These are phyloP conservation scores for Zygotorulaspora florentina DNA, from an alignment of 805 yeast genomes.

Conservation along the genomic window DNA sequence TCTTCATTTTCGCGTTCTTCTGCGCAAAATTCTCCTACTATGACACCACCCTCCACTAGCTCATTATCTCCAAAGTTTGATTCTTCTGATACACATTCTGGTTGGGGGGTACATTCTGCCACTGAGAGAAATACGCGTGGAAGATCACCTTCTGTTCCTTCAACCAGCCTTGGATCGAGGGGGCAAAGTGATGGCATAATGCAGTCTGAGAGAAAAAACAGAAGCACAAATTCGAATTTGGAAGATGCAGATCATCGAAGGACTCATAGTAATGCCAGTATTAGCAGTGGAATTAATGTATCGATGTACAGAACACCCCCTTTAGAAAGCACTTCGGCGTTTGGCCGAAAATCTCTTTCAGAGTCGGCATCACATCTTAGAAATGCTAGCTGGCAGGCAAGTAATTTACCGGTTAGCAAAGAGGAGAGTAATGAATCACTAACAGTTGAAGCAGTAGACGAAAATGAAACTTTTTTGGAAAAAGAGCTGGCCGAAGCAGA, in stretches of 20 bases:
- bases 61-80: slow-evolving; percentile 6
- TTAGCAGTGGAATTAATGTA: slow-evolving; percentile 14
- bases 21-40: neutral
- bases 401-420: slow-evolving; percentile 7
- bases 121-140: slow-evolving; percentile 3
- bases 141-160: slow-evolving; percentile 5
- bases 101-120: slow-evolving; percentile 32
- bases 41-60: slow-evolving; percentile 1
- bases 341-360: slow-evolving; percentile 12
- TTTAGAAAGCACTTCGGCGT: slow-evolving; percentile 12
- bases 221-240: neutral
- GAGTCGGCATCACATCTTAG: slow-evolving; percentile 12
- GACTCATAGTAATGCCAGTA: slow-evolving; percentile 13
- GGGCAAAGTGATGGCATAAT: slow-evolving; percentile 32
- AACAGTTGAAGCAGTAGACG: slow-evolving; percentile 1
- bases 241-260: slow-evolving; percentile 11
- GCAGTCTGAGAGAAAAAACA: slow-evolving; percentile 6
- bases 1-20: slow-evolving; percentile 5
- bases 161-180: slow-evolving; percentile 14
- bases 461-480: slow-evolving; percentile 13
- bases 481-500: slow-evolving; percentile 29
- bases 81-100: slow-evolving; percentile 31
- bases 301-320: slow-evolving; percentile 28
- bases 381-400: slow-evolving; percentile 14
- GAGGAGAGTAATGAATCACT: slow-evolving; percentile 5